Evolutionary conservation across 208 protist species (phyloP).

Genomic region (Angomonas deanei): DNA sequence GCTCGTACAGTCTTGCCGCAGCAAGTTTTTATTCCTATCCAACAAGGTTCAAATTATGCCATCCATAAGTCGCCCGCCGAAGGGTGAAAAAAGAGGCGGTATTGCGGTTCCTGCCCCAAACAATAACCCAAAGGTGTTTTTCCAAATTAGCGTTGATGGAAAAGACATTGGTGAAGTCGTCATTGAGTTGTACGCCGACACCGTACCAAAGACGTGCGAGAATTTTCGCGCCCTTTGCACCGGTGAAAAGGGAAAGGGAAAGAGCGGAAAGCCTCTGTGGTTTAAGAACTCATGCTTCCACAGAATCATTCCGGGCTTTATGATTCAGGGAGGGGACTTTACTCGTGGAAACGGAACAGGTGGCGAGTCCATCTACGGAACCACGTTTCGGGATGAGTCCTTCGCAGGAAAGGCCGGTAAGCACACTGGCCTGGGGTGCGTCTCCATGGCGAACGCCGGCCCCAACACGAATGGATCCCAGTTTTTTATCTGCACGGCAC

Average conservation of each 20-base stretch:
- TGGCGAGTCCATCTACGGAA: constrained; percentile 98
- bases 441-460: constrained; percentile 99
- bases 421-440: constrained; percentile 87
- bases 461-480: constrained; percentile 96
- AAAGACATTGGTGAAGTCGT: constrained; percentile 75
- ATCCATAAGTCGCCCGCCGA: constrained; percentile 55
- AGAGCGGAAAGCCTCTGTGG: constrained; percentile 92
- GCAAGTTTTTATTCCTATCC: constrained; percentile 12
- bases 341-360: constrained; percentile 95
- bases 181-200: constrained; percentile 91
- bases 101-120: constrained; percentile 12
- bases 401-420: constrained; percentile 93
- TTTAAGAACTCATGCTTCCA: constrained; percentile 97
- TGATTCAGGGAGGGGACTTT: constrained; percentile 98
- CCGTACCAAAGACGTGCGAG: constrained; percentile 90
- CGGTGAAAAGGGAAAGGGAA: constrained; percentile 85
- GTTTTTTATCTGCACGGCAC: constrained; percentile 91
- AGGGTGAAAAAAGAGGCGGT: constrained; percentile 21
- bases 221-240: constrained; percentile 92
- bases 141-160: constrained; percentile 75
- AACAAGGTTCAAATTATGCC: constrained; percentile 1
- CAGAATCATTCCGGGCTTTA: constrained; percentile 95
- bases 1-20: background rate
- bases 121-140: constrained; percentile 85
- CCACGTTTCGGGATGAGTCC: constrained; percentile 94